Base-by-base conservation (phyloP, 2,329 filamentous ascomycete species). In the Xylariaceae sp. region DNA sequence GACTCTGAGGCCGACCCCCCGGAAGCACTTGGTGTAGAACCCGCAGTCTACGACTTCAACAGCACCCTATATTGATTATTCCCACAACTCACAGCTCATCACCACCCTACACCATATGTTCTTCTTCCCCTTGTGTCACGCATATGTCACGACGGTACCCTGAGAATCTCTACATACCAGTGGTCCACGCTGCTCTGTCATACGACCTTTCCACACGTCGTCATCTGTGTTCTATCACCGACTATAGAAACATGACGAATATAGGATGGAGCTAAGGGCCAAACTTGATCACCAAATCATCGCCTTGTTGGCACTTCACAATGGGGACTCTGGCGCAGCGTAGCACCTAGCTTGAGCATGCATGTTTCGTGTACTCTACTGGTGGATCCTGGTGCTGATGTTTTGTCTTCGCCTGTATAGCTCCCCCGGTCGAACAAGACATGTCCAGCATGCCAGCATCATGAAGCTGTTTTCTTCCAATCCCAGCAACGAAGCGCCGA, bases 401-500 rank as follows among this genome's bases (percentile, higher is more conserved):
- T 70, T 71, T 70, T 67, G 68, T 63, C 68, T 66, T 65, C 63
- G 62, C 67, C 29, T 58, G 67, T 82, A 72, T 85, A 97, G 93
- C 90, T 98, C 75, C 95, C 95, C 64, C 89, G 93, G 70, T 88
- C 92, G 69, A 91, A 92, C 74, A 92, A 90, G 77, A 83, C 84
- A 59, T 99, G 95, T 78, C 92, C 92, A 49, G 84, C 82, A 67
- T 99, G 96, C 81, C 83, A 85, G 65, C 90, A 95, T 75, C 86
- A 87, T 67, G 93, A 98, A 78, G 92, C 93, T 41, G 96, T 99
- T 58, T 99, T 96, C 79, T 99, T 99, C 81, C 95, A 99, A 79
- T 97, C 93, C 61, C 95, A 99, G 74, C 93, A 98, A 80, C 90
- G 95, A 76, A 96, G 90, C 67, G 91, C 92, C 45, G 93, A 98